These are phyloP conservation scores for Populus euphratica DNA, from an alignment of 345 rosid species.

Conservation along the genomic window DNA sequence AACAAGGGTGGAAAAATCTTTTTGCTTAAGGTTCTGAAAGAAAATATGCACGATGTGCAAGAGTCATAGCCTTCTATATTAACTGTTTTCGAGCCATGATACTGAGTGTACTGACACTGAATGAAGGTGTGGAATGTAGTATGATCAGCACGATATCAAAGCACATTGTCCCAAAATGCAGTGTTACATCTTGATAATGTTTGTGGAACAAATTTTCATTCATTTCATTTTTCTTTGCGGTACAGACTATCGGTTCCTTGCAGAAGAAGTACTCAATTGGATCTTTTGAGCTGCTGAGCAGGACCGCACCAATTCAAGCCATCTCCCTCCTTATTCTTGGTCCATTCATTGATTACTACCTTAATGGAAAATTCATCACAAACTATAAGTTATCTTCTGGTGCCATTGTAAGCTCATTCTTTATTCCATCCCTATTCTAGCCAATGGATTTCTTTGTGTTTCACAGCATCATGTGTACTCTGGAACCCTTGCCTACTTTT, in stretches of 20 bases:
- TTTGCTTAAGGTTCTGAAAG: not conserved
- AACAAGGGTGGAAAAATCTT: not conserved
- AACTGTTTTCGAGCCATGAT: not conserved
- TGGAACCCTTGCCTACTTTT: conserved; percentile 2
- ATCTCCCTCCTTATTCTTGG: conserved; percentile 81
- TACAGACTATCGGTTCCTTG: conserved; percentile 84
- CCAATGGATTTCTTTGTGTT: not conserved
- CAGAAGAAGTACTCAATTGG: conserved; percentile 91
- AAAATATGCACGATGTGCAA: not conserved
- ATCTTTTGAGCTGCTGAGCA: conserved; percentile 86
- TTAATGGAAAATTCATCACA: conserved; percentile 57
- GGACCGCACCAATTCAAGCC: conserved; percentile 98
- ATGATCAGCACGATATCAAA: not conserved
- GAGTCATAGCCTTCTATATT: not conserved
- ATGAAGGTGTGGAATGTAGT: not conserved
- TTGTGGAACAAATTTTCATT: not conserved
- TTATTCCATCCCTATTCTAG: not conserved
- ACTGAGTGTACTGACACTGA: not conserved
- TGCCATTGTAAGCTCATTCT: conserved; percentile 54
- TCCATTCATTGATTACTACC: conserved; percentile 74
- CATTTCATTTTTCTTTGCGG: conserved; percentile 11
- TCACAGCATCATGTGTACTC: not conserved
- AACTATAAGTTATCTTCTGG: conserved; percentile 69
- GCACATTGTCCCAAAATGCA: not conserved
- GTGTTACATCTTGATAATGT: conserved; percentile 1